Evolutionary conservation across 2,329 filamentous ascomycete genomes (phyloP).

Genomic region (Calonectria pteridis): DNA sequence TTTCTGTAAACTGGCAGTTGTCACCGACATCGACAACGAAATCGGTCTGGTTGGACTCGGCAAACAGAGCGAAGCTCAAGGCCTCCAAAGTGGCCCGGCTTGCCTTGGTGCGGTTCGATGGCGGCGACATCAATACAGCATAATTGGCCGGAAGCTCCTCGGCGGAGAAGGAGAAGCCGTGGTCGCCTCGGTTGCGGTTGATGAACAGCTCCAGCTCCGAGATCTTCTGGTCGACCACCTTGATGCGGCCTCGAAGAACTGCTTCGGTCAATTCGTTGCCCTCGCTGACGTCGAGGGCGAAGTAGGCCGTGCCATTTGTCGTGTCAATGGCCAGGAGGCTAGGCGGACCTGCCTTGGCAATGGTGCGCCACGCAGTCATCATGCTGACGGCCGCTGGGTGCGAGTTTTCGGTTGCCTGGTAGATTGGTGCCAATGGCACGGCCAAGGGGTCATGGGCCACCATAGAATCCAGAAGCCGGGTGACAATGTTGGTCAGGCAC

Average conservation of each 20-base stretch:
- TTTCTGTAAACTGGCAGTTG: conserved; percentile 20
- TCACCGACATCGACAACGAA: conserved; percentile 15
- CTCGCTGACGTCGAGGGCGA: conserved; percentile 17
- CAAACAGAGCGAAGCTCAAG: conserved; percentile 18
- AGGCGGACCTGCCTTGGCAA: conserved; percentile 13
- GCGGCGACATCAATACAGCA: conserved; percentile 9
- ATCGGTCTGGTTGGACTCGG: conserved; percentile 6
- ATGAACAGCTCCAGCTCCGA: conserved; percentile 25
- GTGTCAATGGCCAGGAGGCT: conserved; percentile 22
- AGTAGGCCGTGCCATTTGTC: conserved; percentile 17
- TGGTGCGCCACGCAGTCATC: conserved; percentile 26
- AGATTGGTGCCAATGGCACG: conserved; percentile 14
- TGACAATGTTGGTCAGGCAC: conserved; percentile 13
- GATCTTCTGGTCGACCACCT: conserved; percentile 13
- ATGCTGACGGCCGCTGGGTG: conserved; percentile 22
- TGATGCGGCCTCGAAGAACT: conserved; percentile 21
- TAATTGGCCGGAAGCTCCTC: conserved; percentile 14
- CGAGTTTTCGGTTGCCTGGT: conserved; percentile 25
- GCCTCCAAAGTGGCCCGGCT: conserved; percentile 15
- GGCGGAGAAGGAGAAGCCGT: conserved; percentile 26
- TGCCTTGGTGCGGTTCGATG: conserved; percentile 15
- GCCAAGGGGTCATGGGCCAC: conserved; percentile 15
- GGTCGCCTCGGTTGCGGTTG: conserved; percentile 23
- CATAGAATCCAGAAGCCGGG: conserved; percentile 19
- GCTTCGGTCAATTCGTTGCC: background rate